Evolutionary conservation across 2,329 filamentous ascomycete genomes (phyloP).

Genomic region (Alternaria alternata): DNA sequence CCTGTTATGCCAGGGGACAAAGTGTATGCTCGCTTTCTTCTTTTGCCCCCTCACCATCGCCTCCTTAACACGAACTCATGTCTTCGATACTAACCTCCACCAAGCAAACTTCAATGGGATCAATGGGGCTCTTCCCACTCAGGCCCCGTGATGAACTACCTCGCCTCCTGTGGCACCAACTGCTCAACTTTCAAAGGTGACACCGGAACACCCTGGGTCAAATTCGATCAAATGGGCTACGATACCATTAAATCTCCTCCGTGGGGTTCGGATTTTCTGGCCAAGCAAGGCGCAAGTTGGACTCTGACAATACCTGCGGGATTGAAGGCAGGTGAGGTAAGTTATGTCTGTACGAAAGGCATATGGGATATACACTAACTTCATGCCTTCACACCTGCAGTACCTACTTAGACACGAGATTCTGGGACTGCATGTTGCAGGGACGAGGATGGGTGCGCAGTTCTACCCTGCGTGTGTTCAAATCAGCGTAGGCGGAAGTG

Average conservation of each 20-base stretch:
- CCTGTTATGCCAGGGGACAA: constrained; percentile 32
- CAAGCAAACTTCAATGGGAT: constrained; percentile 46
- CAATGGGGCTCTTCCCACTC: constrained; percentile 43
- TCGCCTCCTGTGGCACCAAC: constrained; percentile 46
- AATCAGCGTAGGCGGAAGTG: constrained; percentile 23
- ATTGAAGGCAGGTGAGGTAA: constrained; percentile 36
- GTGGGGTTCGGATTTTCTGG: constrained; percentile 50
- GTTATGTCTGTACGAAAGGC: no score
- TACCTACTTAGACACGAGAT: constrained; percentile 32
- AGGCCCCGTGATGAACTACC: constrained; percentile 49
- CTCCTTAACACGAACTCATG: not conserved
- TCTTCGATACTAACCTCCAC: not conserved
- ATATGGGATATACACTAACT: no score
- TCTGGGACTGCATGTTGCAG: constrained; percentile 12
- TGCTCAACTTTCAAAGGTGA: constrained; percentile 47
- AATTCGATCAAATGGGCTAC: constrained; percentile 50
- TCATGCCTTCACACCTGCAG: no score
- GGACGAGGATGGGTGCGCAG: constrained; percentile 27
- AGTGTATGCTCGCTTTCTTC: constrained; percentile 21
- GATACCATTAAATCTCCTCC: constrained; percentile 37
- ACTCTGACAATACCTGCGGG: constrained; percentile 42
- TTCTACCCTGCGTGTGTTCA: constrained; percentile 30
- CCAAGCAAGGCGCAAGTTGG: constrained; percentile 45
- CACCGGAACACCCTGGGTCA: constrained; percentile 49
- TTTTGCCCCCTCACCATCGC: not conserved